A percentile compares a stretch with the other conserved stretches of the same genome.
Conservation (phyloP, 2,329 filamentous ascomycete genomes). For the Seiridium unicorne region DNA sequence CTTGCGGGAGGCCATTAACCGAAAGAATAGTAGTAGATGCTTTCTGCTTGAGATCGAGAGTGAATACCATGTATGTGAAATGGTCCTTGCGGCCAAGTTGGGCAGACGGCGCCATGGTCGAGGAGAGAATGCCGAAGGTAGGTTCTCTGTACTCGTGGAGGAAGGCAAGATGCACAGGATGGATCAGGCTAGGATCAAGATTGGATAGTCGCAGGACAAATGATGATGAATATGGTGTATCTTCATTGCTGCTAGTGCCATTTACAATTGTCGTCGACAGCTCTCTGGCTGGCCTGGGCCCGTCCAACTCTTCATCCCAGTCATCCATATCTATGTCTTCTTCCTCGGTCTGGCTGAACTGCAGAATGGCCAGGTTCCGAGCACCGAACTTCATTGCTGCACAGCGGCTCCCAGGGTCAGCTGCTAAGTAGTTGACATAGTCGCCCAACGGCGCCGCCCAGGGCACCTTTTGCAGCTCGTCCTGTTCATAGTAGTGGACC, state of each 20-base stretch:
- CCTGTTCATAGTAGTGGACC: conserved; percentile 97
- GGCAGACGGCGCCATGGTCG: conserved; percentile 69
- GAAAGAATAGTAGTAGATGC: conserved; percentile 92
- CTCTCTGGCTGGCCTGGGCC: conserved; percentile 56
- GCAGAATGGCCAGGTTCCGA: conserved; percentile 87
- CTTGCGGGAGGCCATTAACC: conserved; percentile 80
- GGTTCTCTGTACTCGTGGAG: conserved; percentile 96
- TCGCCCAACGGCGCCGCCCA: conserved; percentile 76
- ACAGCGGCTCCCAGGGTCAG: conserved; percentile 90
- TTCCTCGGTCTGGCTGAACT: conserved; percentile 75
- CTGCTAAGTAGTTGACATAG: conserved; percentile 77
- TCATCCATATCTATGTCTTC: conserved; percentile 91
- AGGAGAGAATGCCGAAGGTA: conserved; percentile 91
- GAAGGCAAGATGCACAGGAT: conserved; percentile 90
- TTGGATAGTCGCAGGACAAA: conserved; percentile 90
- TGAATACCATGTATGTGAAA: conserved; percentile 90
- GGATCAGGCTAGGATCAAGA: conserved; percentile 81
- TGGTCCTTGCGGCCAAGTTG: conserved; percentile 83
- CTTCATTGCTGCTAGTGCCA: conserved; percentile 48
- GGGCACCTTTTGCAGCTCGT: conserved; percentile 78
- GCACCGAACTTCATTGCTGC: conserved; percentile 90
- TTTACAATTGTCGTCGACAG: conserved; percentile 37
- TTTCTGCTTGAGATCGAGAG: conserved; percentile 87
- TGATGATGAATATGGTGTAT: conserved; percentile 81
- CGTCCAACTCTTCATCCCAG: conserved; percentile 81